Conservation (phyloP, 2,329 filamentous ascomycete species). For the Colletotrichum salicis region DNA sequence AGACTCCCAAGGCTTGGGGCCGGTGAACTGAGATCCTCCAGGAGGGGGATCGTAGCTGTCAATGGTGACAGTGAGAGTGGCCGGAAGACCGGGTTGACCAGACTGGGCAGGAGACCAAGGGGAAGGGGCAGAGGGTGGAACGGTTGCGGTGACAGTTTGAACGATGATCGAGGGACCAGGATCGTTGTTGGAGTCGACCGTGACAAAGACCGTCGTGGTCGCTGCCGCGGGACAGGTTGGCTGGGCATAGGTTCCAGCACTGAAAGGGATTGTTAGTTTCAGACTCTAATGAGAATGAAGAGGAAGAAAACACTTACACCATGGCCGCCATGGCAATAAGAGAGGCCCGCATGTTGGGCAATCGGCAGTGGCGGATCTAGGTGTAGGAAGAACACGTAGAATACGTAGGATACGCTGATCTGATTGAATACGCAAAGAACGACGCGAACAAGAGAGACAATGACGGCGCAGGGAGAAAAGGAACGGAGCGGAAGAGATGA, state of each 20-base stretch:
- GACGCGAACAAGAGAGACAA: constrained; percentile 26
- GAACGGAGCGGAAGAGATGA: constrained; percentile 18
- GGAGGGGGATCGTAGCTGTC: constrained; percentile 35
- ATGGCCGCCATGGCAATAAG: constrained; percentile 49
- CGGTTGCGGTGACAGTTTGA: constrained; percentile 29
- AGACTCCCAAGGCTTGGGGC: constrained; percentile 36
- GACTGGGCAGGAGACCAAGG: constrained; percentile 28
- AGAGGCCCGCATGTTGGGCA: constrained; percentile 52
- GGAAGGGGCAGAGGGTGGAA: constrained; percentile 20
- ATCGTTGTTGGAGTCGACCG: constrained; percentile 50
- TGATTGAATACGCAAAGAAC: constrained; percentile 26
- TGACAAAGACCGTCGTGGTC: constrained; percentile 60
- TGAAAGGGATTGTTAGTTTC: constrained; percentile 30
- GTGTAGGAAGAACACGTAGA: constrained; percentile 6
- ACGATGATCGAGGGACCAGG: constrained; percentile 31
- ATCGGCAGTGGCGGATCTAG: constrained; percentile 36
- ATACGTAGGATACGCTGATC: constrained; percentile 22
- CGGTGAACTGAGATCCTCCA: constrained; percentile 37
- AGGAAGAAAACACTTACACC: constrained; percentile 43
- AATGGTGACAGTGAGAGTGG: constrained; percentile 34
- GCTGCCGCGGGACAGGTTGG: constrained; percentile 49
- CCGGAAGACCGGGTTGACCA: constrained; percentile 28
- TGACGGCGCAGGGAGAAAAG: constrained; percentile 27
- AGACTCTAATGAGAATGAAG: not conserved
- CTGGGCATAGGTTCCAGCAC: constrained; percentile 33